Evolutionary conservation across 2,329 filamentous ascomycete genomes (phyloP), one percentile per base, ranked within the genome.

Genomic region (Fusarium proliferatum): DNA sequence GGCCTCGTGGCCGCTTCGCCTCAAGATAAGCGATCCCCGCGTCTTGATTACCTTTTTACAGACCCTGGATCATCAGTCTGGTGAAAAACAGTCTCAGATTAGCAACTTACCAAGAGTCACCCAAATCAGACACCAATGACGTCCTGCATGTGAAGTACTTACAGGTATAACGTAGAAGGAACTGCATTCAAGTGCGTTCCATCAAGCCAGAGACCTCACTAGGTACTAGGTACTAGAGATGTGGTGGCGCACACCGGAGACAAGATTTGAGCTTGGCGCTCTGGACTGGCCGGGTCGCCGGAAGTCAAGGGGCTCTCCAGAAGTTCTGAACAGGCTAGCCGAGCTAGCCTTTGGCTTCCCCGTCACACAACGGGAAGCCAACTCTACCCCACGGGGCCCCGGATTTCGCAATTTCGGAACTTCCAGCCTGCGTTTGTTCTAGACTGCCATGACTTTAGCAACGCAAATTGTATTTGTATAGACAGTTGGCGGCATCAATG

Each of bases 361-460:
- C 38, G 5, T 19, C 39, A 17, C 45, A 52, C 16, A 13, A 61
- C 43, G 51, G 51, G 33, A 65, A 30, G 26, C 48, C 34, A 26
- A 26, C 17, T 36, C 19, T 61, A 48, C 68, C 64, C 61, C 61
- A 60, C 19, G 61, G 67, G 56, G 61, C 61, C 61, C 64, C 64
- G 52, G 64, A 59, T 66, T 63, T 57, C 64, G 72, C 67, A 74
- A 69, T 71, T 71, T 73, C 56, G 65, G 69, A 69, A 70, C 58
- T 70, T 4, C 3, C 9, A 36, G 26, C 11, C 30, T 64, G 33
- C 19, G 30, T n/a, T 36, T n/a, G 26, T 46, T 56, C 59, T 60
- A 5, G 38, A 33, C 33, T n/a, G 33, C 1, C 30, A 17, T 28
- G 41, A n/a, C 30, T n/a, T 9, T 34, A 9, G 2, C 36, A 26